Evolutionary conservation across 306 rosid genomes (phyloP), one percentile per base, ranked within the genome.

Genomic region (Phaseolus lunatus): DNA sequence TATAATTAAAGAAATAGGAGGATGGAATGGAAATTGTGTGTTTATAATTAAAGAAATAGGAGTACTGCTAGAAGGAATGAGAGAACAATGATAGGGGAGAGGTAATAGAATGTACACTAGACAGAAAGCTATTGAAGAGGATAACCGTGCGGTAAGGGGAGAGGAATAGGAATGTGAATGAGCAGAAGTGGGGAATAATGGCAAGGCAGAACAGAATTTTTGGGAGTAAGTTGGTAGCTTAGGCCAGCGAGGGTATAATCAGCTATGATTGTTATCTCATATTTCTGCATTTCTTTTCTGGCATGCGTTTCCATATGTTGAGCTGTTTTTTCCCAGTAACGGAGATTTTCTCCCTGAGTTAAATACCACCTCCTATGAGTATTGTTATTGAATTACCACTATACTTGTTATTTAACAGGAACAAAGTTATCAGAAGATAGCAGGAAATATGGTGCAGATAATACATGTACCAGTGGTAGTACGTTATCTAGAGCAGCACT

Each of bases 401-500:
- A 9, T 73, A 50, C 57, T 63, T 82, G 54, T 69, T 85, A 78
- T 87, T 81, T 73, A 49, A 84, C 68, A 95, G 98, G 98, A 83
- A 88, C 97, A 72, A 95, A 92, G 88, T 85, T 95, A 77, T 95
- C 98, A 11, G 98, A 95, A 80, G 98, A 95, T 84, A 92, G 97
- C 87, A 87, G 96, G 84, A 95, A 90, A 90, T 90, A 95, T 84
- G 97, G 98, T 77, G 80, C 92, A 16, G 98, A 90, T 86, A 92
- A 87, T 89, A 90, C 97, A n/a, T 95, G 98, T 80, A 92, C 97
- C 47, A 92, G 92, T 81, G 97, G 98, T 47, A 90, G 82, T 65
- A 95, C 93, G 5, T 80, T 95, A 84, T 85, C 96, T 0, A 90
- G 93, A 85, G 99, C 97, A 44, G 88, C 99, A 4, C 77, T 88